phyloP scores from a whole-genome alignment of 164 flowering plant species.

The Aristolochia californica region DNA sequence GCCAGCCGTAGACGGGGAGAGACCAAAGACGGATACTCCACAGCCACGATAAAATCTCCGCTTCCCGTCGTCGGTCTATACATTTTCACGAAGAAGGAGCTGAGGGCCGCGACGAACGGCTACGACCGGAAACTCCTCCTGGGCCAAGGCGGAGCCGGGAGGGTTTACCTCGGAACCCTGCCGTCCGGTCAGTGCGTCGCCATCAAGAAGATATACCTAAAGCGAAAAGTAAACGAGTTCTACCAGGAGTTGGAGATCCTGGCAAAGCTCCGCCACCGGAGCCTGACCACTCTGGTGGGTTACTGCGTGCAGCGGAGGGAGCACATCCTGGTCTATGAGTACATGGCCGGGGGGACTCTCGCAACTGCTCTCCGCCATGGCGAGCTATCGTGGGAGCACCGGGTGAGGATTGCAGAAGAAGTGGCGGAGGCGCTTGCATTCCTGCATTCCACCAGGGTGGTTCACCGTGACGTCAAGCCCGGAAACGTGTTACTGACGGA shows the following conservation, averaged over 20 bases:
- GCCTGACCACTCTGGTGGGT: constrained; percentile 9
- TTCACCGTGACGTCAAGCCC: constrained; percentile 24
- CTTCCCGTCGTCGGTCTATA: constrained; percentile 9
- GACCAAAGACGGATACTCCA: background rate
- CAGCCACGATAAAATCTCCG: background rate
- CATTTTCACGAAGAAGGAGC: constrained; percentile 10
- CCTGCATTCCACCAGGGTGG: constrained; percentile 10
- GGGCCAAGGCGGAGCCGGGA: constrained; percentile 13
- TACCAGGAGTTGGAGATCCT: constrained; percentile 10
- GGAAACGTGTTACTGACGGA: constrained; percentile 27
- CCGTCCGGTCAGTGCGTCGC: constrained; percentile 14
- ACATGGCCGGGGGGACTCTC: constrained; percentile 13
- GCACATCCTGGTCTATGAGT: constrained; percentile 11
- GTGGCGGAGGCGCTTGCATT: constrained; percentile 9
- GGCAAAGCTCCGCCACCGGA: constrained; percentile 12
- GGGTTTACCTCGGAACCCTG: constrained; percentile 14
- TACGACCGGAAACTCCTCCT: constrained; percentile 3
- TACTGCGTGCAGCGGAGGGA: constrained; percentile 5
- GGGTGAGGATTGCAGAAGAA: constrained; percentile 9
- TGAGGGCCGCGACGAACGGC: constrained; percentile 7
- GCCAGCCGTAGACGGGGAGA: background rate
- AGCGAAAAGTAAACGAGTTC: constrained; percentile 8
- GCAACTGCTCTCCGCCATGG: constrained; percentile 3
- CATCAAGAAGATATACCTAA: constrained; percentile 5
- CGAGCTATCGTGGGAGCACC: constrained; percentile 8